A percentile compares a stretch with the other conserved stretches of the same genome.
Conservation (phyloP, 768 basidiomycete species). For the Auricularia sp. region DNA sequence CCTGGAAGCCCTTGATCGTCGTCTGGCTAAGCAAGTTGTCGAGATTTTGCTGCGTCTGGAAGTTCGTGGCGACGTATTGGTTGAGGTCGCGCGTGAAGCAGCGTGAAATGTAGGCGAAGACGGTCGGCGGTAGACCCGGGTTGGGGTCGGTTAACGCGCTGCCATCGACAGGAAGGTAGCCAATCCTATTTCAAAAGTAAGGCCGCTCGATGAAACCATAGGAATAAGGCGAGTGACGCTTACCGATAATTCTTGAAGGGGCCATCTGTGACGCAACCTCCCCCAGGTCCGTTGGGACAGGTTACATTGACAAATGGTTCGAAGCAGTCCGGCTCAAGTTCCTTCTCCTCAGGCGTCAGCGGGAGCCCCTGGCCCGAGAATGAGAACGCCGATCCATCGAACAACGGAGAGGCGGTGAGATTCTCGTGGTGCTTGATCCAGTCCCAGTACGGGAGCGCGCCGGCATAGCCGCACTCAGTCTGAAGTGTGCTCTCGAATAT, state of each 20-base stretch:
- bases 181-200: background rate
- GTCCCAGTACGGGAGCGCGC: constrained; percentile 22
- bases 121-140: background rate
- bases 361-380: background rate
- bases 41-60: background rate
- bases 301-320: background rate
- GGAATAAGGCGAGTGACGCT: background rate
- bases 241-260: background rate
- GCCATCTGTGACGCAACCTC: background rate
- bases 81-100: background rate
- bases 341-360: background rate
- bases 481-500: constrained; percentile 18
- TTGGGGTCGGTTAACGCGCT: background rate
- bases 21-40: background rate
- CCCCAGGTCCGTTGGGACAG: background rate
- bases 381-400: background rate
- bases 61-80: background rate
- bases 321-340: background rate
- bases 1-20: background rate
- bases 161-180: background rate
- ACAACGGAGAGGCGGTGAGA: background rate
- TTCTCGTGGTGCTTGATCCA: constrained; percentile 9
- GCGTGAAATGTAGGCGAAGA: background rate
- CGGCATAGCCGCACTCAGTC: constrained; percentile 18
- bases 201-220: background rate